phyloP scores from a whole-genome alignment of 2,329 filamentous ascomycete species.

The Cercospora sp. region DNA sequence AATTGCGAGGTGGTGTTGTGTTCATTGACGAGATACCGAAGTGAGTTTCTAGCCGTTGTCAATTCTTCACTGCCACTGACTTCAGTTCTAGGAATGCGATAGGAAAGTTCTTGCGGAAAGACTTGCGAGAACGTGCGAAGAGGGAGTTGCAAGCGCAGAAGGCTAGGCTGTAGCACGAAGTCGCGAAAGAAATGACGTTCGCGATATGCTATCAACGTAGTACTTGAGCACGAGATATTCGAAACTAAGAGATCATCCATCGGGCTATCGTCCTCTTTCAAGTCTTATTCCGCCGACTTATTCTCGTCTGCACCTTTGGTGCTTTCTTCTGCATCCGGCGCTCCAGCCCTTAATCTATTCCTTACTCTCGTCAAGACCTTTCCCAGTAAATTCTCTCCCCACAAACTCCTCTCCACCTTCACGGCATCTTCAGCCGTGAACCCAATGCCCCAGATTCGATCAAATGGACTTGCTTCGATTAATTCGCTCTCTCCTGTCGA shows the following conservation, averaged over 20 bases:
- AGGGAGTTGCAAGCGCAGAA: constrained; percentile 40
- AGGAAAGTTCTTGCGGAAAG: constrained; percentile 50
- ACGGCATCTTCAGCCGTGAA: constrained; percentile 13
- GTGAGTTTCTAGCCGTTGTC: neutral
- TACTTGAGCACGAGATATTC: too few species aligned
- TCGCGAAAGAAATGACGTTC: too few species aligned
- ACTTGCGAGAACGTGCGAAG: constrained; percentile 46
- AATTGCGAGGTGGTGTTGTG: constrained; percentile 47
- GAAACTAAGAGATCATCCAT: too few species aligned
- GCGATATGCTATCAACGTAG: too few species aligned
- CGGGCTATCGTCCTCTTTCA: too few species aligned
- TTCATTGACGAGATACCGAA: constrained; percentile 51
- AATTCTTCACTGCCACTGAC: neutral
- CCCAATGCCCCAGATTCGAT: constrained; percentile 27
- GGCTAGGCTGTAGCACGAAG: too few species aligned
- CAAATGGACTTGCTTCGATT: constrained; percentile 23
- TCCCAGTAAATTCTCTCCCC: constrained; percentile 21
- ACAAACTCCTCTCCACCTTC: constrained; percentile 3
- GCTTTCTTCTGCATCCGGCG: too few species aligned
- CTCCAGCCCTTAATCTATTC: neutral
- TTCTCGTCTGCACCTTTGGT: too few species aligned
- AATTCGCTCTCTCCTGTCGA: constrained; percentile 21
- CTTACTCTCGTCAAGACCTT: constrained; percentile 21
- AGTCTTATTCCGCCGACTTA: too few species aligned
- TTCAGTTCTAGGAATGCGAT: constrained; percentile 38